Evolutionary conservation across 2,329 filamentous ascomycete genomes (phyloP).

Genomic region (Alternaria sp.): DNA sequence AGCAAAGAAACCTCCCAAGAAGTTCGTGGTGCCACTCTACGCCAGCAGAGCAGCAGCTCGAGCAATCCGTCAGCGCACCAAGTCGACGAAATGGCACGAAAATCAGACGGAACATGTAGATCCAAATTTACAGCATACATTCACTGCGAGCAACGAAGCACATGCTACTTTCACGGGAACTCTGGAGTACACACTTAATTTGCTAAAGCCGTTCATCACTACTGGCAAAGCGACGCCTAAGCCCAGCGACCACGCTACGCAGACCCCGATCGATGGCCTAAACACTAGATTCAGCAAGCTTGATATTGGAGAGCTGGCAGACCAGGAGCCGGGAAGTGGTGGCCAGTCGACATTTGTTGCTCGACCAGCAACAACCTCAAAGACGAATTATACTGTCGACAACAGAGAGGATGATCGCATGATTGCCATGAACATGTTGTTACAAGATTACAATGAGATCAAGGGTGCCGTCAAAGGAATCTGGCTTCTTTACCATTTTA

Average conservation of each 20-base stretch:
- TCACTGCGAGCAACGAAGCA: neutral
- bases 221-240: neutral
- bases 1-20: neutral
- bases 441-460: neutral
- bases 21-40: neutral
- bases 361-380: neutral
- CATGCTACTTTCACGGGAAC: neutral
- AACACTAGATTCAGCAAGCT: neutral
- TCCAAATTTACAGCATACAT: neutral
- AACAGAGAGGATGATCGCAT: accelerated
- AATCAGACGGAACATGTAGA: neutral
- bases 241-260: neutral
- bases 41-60: neutral
- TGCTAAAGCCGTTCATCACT: neutral
- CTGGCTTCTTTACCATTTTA: neutral
- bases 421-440: neutral
- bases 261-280: neutral
- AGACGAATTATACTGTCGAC: neutral
- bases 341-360: neutral
- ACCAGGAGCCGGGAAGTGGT: neutral
- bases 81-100: neutral
- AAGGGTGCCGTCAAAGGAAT: accelerated
- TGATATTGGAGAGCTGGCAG: neutral
- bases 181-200: neutral
- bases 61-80: neutral